Base-by-base conservation (phyloP, 129 eudicot genomes). In the Gnaphalium uliginosum region DNA sequence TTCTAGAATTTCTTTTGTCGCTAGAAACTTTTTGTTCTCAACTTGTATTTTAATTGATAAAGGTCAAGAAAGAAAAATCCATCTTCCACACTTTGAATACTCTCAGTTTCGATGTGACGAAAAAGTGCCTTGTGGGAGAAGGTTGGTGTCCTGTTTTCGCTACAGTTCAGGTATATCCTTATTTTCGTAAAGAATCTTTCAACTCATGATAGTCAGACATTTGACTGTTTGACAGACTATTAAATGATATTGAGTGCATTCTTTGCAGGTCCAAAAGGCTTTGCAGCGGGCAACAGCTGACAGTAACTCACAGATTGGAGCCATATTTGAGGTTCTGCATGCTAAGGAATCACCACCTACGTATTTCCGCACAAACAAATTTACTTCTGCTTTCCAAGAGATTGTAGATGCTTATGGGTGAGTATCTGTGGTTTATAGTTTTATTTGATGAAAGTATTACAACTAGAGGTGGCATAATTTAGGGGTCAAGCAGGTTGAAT, bases 371-470 rank as follows among this genome's bases (percentile, higher is more conserved):
- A 89, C 98, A 51, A 89, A 89, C 85, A 92, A 92, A 79, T 76
- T 87, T 70, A 92, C 96, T 22, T 69, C 91, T 79, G 90, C 98
- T 50, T 89, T 87, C 81, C 98, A 92, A 83, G 98, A 86, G 79
- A 92, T 92, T 63, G 98, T 92, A 51, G 96, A 92, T 84, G 93
- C 98, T 25, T 92, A 92, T 84, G 98, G 98, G 98, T 92, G 73
- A 92, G 92, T 81, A 30, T 69, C n/a, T 51, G 19, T 81, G 60
- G 46, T 72, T 39, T 39, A 22, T 39, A 39, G 41, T 13, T 30
- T 1, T 60, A 63, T 56, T 32, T 63, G 21, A 62, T 69, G 68
- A 37, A 66, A 63, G 56, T 51, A 9, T 68, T 69, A 29, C 33
- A 30, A 33, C 15, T 62, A 32, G 32, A 41, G 22, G 59, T 66